Evolutionary conservation across 176 grass and related monocot genomes (phyloP).

Genomic region (Secale cereale): DNA sequence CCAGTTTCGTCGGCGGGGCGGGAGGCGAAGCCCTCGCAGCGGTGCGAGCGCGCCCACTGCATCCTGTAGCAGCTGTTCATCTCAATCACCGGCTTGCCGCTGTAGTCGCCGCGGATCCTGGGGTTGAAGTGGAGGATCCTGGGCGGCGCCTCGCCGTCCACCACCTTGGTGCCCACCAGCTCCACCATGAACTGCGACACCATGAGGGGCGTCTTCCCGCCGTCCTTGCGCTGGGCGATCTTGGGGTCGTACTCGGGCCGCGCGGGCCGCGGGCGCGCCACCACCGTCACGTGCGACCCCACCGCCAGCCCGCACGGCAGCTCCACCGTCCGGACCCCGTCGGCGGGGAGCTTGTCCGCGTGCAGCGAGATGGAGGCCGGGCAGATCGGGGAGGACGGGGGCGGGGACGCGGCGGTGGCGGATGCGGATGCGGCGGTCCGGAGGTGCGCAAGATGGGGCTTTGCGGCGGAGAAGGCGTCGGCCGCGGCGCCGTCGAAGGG

Average conservation of each 20-base stretch:
- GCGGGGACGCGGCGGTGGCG: neutral
- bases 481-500: constrained; percentile 28
- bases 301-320: constrained; percentile 83
- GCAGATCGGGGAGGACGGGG: constrained; percentile 33
- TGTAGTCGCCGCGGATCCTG: constrained; percentile 89
- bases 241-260: constrained; percentile 57
- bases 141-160: constrained; percentile 89
- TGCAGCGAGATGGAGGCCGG: constrained; percentile 50
- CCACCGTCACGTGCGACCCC: constrained; percentile 90
- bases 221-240: constrained; percentile 53
- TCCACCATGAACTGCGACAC: constrained; percentile 98
- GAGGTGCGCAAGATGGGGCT: constrained; percentile 36
- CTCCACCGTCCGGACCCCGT: constrained; percentile 47
- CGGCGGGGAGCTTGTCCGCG: constrained; percentile 30
- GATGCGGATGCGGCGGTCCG: neutral
- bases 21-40: constrained; percentile 78
- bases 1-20: constrained; percentile 70
- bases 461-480: constrained; percentile 39
- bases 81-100: constrained; percentile 77
- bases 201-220: constrained; percentile 62
- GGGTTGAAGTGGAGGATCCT: constrained; percentile 96
- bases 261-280: constrained; percentile 50
- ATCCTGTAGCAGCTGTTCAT: constrained; percentile 98
- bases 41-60: constrained; percentile 80
- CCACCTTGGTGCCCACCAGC: constrained; percentile 72